Percentiles rank a stretch among this genome's conserved stretches.
Evolutionary conservation across 305 asterid genomes (phyloP).

Genomic region (Stenogyne calaminthoides): DNA sequence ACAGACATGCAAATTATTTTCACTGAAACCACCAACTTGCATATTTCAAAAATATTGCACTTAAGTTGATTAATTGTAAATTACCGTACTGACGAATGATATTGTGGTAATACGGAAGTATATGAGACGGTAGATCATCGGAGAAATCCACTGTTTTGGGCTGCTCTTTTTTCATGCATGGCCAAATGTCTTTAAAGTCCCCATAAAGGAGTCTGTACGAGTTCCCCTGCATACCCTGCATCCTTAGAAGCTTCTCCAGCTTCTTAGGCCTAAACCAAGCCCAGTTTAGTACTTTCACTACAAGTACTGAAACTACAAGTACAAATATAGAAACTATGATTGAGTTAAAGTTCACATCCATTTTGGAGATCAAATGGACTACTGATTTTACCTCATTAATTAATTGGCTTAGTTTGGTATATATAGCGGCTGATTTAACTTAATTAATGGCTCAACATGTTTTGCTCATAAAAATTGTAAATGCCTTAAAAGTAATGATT

Average conservation of each 20-base stretch:
- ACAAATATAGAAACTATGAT: too few relatives aligned
- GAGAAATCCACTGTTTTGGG: neutral
- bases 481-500: too few relatives aligned
- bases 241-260: constrained; percentile 35
- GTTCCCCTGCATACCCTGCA: constrained; percentile 41
- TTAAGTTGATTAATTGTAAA: neutral
- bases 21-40: too few relatives aligned
- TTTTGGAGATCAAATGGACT: too few relatives aligned
- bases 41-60: too few relatives aligned
- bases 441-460: too few relatives aligned
- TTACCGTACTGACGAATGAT: constrained; percentile 28
- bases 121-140: constrained; percentile 20
- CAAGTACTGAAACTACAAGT: neutral
- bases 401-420: too few relatives aligned
- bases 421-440: too few relatives aligned
- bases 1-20: too few relatives aligned
- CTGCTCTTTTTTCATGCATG: constrained; percentile 8
- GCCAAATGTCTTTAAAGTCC: constrained; percentile 29
- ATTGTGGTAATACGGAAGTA: constrained; percentile 24
- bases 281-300: constrained; percentile 36
- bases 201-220: constrained; percentile 34
- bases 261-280: constrained; percentile 42
- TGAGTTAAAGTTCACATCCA: too few relatives aligned
- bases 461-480: too few relatives aligned
- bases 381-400: neutral